Conservation (phyloP, 1,284 basidiomycete genomes). For the Fomitopsis betulina region DNA sequence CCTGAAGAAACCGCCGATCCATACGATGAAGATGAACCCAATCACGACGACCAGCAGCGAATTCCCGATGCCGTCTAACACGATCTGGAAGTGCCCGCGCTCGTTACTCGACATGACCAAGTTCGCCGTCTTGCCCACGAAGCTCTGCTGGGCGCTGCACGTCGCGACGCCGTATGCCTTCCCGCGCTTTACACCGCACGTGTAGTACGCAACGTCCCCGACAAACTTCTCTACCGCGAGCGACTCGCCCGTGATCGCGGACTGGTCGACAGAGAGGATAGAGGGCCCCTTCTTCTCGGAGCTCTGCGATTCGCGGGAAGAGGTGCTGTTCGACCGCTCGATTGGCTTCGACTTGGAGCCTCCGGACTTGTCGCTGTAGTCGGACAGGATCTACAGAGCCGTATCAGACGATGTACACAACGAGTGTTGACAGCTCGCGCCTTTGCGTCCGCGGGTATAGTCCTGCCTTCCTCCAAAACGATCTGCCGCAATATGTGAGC, state of each 20-base stretch:
- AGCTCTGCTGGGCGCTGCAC: conserved; percentile 5
- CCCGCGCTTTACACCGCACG: conserved; percentile 9
- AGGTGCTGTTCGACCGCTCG: not conserved
- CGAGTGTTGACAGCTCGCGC: not conserved
- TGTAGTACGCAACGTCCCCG: conserved; percentile 9
- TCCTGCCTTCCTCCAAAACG: conserved; percentile 7
- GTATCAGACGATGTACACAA: not conserved
- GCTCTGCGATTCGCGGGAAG: not conserved
- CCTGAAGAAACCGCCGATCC: conserved; percentile 10
- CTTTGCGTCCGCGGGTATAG: conserved; percentile 10
- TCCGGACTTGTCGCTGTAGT: conserved; percentile 7
- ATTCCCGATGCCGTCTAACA: conserved; percentile 5
- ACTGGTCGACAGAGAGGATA: conserved; percentile 6
- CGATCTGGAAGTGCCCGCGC: conserved; percentile 9
- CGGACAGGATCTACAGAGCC: conserved; percentile 1
- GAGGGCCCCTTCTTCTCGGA: conserved; percentile 5
- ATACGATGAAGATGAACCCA: conserved; percentile 9
- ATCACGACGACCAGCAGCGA: conserved; percentile 5
- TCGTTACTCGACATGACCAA: conserved; percentile 7
- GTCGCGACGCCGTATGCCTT: conserved; percentile 5
- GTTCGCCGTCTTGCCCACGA: conserved; percentile 6
- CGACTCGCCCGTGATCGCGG: conserved; percentile 10
- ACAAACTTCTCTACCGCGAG: conserved; percentile 6
- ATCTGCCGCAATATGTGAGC: not conserved
- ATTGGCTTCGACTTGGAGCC: not conserved